Conservation (phyloP, 352 stramenopile species). For the Pythium insidiosum region DNA sequence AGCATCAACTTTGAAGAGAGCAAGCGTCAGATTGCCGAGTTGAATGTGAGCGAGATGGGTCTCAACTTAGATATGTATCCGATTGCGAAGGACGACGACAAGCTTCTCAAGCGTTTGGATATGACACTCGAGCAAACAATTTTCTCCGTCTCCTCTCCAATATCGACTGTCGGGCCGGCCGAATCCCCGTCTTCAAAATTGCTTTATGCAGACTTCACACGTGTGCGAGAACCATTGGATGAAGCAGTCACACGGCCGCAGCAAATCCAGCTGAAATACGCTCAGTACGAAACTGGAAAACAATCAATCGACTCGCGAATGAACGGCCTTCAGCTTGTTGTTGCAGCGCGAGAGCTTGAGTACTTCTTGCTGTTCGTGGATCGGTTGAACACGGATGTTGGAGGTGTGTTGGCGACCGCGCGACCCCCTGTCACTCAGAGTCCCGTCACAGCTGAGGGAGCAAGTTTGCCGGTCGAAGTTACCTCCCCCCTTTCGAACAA, state of each 20-base stretch:
- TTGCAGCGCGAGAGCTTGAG: constrained; percentile 18
- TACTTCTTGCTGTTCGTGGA: constrained; percentile 27
- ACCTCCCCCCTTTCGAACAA: not conserved
- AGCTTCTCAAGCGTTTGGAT: constrained; percentile 11
- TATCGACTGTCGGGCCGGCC: constrained; percentile 13
- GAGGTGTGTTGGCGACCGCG: constrained; percentile 17
- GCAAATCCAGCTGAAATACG: constrained; percentile 14
- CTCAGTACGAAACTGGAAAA: constrained; percentile 17
- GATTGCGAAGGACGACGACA: constrained; percentile 6
- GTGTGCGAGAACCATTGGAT: constrained; percentile 1
- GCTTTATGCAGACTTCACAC: constrained; percentile 18
- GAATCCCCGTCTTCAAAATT: constrained; percentile 21
- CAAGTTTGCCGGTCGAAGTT: too few species aligned
- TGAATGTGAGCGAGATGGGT: constrained; percentile 15
- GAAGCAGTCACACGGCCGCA: constrained; percentile 5
- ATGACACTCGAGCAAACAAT: constrained; percentile 18
- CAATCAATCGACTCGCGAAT: constrained; percentile 11
- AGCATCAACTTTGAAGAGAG: constrained; percentile 15
- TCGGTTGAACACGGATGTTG: constrained; percentile 13
- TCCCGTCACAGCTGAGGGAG: not conserved
- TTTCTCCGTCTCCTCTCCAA: constrained; percentile 13
- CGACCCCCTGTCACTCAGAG: constrained; percentile 4
- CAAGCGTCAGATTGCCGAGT: constrained; percentile 12
- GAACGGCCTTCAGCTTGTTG: constrained; percentile 16
- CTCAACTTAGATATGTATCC: constrained; percentile 15